Evolutionary conservation across 2,329 filamentous ascomycete species (phyloP).

Genomic region (Phialophora tarda): DNA sequence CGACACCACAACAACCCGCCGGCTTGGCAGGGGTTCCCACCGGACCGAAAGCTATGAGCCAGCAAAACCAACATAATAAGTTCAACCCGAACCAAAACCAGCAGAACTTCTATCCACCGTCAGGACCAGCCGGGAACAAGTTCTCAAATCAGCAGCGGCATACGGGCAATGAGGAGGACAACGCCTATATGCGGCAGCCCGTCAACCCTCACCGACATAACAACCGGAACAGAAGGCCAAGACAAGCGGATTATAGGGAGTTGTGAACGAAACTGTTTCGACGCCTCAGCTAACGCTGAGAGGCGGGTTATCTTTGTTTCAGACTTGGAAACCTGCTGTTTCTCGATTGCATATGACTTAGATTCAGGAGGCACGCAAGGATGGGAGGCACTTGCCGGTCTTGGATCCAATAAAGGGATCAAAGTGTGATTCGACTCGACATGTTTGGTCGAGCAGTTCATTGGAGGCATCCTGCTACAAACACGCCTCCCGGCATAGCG

Average conservation of each 20-base stretch:
- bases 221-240: constrained; percentile 72
- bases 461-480: neutral
- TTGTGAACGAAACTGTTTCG: constrained; percentile 49
- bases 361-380: neutral
- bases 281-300: neutral
- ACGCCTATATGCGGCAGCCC: constrained; percentile 92
- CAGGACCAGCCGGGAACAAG: constrained; percentile 40
- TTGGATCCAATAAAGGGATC: neutral
- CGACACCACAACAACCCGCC: constrained; percentile 42
- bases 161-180: constrained; percentile 72
- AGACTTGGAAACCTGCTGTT: neutral
- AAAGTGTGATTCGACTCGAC: neutral
- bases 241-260: constrained; percentile 90
- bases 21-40: constrained; percentile 36
- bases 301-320: neutral
- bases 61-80: constrained; percentile 5
- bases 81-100: constrained; percentile 19
- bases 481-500: neutral
- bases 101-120: constrained; percentile 32
- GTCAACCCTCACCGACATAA: constrained; percentile 92
- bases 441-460: neutral
- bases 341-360: neutral
- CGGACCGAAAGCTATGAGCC: constrained; percentile 37
- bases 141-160: constrained; percentile 66
- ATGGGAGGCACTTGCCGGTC: neutral